Percentiles rank a stretch among this genome's conserved stretches.
Evolutionary conservation across 768 basidiomycete species (phyloP).

Genomic region (Xerocomus brunneocitrinus): DNA sequence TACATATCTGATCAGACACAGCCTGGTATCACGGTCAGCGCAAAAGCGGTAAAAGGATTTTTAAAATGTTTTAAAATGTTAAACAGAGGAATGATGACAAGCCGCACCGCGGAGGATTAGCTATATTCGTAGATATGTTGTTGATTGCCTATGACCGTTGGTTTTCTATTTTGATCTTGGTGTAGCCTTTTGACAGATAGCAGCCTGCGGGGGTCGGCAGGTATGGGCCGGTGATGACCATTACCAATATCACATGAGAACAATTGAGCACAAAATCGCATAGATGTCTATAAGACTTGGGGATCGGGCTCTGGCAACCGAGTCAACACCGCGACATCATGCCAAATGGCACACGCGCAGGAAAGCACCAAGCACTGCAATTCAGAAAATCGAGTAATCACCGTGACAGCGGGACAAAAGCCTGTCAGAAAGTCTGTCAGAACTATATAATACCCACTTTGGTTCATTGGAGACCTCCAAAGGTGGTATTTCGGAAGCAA

Average conservation of each 20-base stretch:
- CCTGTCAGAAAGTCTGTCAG: neutral
- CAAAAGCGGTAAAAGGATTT: neutral
- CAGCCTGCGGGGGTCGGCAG: neutral
- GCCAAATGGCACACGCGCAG: neutral
- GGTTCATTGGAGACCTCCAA: neutral
- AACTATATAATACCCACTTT: neutral
- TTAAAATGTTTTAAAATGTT: too few species aligned
- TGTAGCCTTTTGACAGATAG: neutral
- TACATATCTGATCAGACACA: neutral
- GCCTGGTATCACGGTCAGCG: neutral
- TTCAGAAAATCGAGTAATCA: neutral
- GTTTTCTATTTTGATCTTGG: neutral
- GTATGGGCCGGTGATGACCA: neutral
- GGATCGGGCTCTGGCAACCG: neutral
- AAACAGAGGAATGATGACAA: neutral
- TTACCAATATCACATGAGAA: neutral
- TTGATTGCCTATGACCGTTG: neutral
- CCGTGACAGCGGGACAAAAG: neutral
- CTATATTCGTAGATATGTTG: neutral
- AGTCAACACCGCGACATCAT: constrained; percentile 10
- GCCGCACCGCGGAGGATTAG: neutral
- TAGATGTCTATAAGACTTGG: neutral
- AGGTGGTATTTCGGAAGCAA: neutral
- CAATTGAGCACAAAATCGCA: neutral
- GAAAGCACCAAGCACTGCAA: neutral